Conservation (phyloP, 257 asterid genomes). For the Cruciata laevipes region DNA sequence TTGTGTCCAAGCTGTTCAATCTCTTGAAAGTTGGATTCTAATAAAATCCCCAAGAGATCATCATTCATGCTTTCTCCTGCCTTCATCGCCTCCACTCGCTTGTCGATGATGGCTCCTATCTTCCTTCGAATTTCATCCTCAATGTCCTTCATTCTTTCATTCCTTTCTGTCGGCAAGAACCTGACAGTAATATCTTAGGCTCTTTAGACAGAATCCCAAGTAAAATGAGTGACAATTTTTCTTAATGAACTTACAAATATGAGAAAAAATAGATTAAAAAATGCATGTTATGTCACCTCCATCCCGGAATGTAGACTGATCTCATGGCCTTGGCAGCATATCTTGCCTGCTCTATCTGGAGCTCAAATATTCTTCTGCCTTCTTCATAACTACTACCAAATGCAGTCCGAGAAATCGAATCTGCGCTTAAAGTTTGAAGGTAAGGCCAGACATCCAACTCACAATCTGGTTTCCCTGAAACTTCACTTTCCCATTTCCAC, state of each 20-base stretch:
- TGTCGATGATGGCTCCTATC: slow-evolving; percentile 25
- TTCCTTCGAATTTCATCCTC: slow-evolving; percentile 17
- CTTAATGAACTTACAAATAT: background rate
- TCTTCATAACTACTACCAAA: slow-evolving; percentile 49
- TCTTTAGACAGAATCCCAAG: background rate
- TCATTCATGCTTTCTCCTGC: slow-evolving; percentile 28
- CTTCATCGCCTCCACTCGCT: slow-evolving; percentile 28
- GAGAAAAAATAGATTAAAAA: background rate
- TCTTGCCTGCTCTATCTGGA: slow-evolving; percentile 36
- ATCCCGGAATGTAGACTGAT: slow-evolving; percentile 35
- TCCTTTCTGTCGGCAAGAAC: slow-evolving; percentile 37
- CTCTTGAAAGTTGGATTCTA: slow-evolving; percentile 39
- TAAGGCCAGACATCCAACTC: slow-evolving; percentile 46
- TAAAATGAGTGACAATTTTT: background rate
- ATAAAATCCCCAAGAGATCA: slow-evolving; percentile 35
- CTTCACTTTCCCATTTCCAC: slow-evolving; percentile 31
- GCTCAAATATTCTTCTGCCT: slow-evolving; percentile 40
- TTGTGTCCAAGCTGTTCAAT: slow-evolving; percentile 26
- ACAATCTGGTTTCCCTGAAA: slow-evolving; percentile 16
- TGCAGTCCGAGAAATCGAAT: slow-evolving; percentile 43
- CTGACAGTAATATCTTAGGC: slow-evolving; percentile 5
- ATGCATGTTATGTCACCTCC: slow-evolving; percentile 22
- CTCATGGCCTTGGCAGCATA: slow-evolving; percentile 12
- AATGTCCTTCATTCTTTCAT: slow-evolving; percentile 33
- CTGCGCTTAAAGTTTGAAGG: slow-evolving; percentile 27